Evolutionary conservation across 2,329 filamentous ascomycete species (phyloP), one percentile per base, ranked within the genome.

Genomic region (Alternaria tenuissima): DNA sequence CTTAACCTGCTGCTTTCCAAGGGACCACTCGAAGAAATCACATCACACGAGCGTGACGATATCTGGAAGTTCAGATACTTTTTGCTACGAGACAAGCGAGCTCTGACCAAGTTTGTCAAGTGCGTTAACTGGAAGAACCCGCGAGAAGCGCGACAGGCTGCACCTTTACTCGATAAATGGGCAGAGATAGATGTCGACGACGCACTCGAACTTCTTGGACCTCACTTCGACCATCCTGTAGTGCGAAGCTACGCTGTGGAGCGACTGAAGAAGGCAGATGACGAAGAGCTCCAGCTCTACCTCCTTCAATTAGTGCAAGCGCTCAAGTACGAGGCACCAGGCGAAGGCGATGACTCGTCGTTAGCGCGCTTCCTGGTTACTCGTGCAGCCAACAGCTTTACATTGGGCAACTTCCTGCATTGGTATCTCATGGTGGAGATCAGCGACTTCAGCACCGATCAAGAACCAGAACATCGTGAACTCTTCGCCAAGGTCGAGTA

Each of bases 391-490:
- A 88, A 90, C 63, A 98, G 96, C 73, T 92, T 97, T 72, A 90
- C 91, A 61, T 85, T 99, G 1, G 95, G 94, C 30, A 99, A 96
- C 76, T 97, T 96, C 79, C 88, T 99, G 55, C 92, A 97, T 77
- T 99, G 95, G 95, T 99, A 98, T 78, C 85, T 99, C 3, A 97
- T 97, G 89, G 95, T 99, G 1, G 96, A 99, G 80, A 96, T 94
- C 68, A 93, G 96, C 69, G 94, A 97, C 76, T 79, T 81, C 39
- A 93, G 91, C 66, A 88, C 88, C 4, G 90, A 93, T 43, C 92
- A 94, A 69, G 86, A 88, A 22, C 84, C 87, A 5, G 88, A 89
- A 57, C 91, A 94, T 73, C 90, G 92, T 46, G 91, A 92, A 63
- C 88, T 98, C 18, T 99, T 97, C 78, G 90, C 92, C 28, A 93